Conservation (phyloP, 345 rosid species). For the Acer campestre region DNA sequence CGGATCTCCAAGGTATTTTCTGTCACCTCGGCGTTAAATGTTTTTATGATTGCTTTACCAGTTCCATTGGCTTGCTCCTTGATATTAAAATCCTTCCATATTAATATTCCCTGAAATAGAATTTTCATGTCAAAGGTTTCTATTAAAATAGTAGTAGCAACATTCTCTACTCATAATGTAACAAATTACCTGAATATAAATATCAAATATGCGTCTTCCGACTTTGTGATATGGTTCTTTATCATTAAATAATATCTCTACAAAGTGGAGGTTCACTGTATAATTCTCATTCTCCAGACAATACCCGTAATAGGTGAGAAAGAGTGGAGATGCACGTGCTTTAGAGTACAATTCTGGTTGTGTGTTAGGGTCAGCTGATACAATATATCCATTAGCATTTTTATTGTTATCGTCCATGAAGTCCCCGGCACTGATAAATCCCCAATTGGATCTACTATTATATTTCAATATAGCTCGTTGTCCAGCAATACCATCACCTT, state of each 20-base stretch:
- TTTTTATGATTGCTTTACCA: slow-evolving; percentile 24
- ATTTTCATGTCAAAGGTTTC: not conserved
- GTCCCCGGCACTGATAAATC: slow-evolving; percentile 56
- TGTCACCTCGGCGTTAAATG: slow-evolving; percentile 4
- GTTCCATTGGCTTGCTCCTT: slow-evolving; percentile 29
- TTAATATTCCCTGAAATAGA: slow-evolving; percentile 33
- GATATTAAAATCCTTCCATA: slow-evolving; percentile 34
- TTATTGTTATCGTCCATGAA: slow-evolving; percentile 33
- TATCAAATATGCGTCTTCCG: slow-evolving; percentile 52
- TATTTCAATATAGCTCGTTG: slow-evolving; percentile 40
- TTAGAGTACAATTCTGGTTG: slow-evolving; percentile 36
- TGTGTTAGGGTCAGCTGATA: slow-evolving; percentile 6
- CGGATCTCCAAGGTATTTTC: slow-evolving; percentile 2
- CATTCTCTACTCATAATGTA: not conserved
- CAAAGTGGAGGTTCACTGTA: slow-evolving; percentile 53
- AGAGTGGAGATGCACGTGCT: slow-evolving; percentile 52
- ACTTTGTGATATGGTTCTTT: slow-evolving; percentile 38
- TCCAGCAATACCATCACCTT: slow-evolving; percentile 2
- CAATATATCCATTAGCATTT: not conserved
- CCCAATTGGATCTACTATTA: slow-evolving; percentile 38
- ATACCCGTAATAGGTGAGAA: slow-evolving; percentile 49
- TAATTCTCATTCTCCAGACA: slow-evolving; percentile 58
- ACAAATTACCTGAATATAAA: slow-evolving; percentile 51
- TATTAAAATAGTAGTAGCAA: not conserved
- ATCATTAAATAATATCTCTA: slow-evolving; percentile 48